Evolutionary conservation across 768 basidiomycete species (phyloP).

Genomic region (Mycena leptocephala): DNA sequence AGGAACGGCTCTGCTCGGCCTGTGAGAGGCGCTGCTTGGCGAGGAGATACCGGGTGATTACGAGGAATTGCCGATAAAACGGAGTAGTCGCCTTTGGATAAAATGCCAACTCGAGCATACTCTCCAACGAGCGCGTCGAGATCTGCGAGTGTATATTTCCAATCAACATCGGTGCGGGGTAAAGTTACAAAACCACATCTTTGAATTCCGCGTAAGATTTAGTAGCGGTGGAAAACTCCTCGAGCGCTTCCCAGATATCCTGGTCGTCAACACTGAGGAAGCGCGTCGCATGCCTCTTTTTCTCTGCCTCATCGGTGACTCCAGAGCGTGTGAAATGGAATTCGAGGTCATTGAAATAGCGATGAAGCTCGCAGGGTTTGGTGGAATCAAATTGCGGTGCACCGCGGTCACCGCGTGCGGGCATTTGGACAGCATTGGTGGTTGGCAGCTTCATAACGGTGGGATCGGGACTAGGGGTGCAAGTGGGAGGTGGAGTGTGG

Average conservation of each 20-base stretch:
- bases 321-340: conserved; percentile 6
- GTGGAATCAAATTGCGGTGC: conserved; percentile 27
- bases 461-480: no score
- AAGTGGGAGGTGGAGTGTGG: no score
- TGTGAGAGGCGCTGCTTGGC: conserved; percentile 22
- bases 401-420: conserved; percentile 25
- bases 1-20: conserved; percentile 38
- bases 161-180: conserved; percentile 34
- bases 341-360: conserved; percentile 37
- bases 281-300: conserved; percentile 31
- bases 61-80: conserved; percentile 41
- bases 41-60: conserved; percentile 37
- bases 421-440: conserved; percentile 26
- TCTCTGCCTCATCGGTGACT: conserved; percentile 23
- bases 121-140: conserved; percentile 40
- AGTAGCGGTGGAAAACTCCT: conserved; percentile 27
- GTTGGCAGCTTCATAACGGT: no score
- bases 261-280: conserved; percentile 31
- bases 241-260: conserved; percentile 35
- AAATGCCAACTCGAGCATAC: conserved; percentile 20
- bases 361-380: conserved; percentile 29
- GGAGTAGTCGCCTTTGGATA: conserved; percentile 26
- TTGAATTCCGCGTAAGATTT: conserved; percentile 40
- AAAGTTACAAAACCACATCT: conserved; percentile 35
- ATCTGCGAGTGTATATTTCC: conserved; percentile 38